These are phyloP conservation scores for Ephemerocybe angulata DNA, from an alignment of 768 basidiomycete genomes.

Conservation along the genomic window DNA sequence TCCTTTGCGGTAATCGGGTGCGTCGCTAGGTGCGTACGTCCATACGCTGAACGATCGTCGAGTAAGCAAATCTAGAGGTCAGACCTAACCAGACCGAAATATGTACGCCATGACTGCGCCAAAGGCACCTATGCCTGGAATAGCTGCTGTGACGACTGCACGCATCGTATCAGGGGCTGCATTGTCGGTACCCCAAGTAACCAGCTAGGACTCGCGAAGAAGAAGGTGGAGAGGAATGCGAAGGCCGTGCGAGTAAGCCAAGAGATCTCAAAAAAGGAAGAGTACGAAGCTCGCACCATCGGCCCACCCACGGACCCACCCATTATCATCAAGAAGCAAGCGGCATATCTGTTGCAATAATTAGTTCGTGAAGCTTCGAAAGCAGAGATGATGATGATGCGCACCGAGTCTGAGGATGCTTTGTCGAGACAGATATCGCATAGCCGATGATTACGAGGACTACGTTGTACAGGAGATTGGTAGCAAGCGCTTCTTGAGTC, in stretches of 20 bases:
- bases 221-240: neutral
- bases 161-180: constrained; percentile 45
- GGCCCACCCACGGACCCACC: constrained; percentile 39
- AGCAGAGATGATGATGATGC: neutral
- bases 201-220: too few species aligned
- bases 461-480: constrained; percentile 33
- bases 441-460: constrained; percentile 41
- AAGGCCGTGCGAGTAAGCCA: neutral
- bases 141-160: constrained; percentile 41
- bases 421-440: constrained; percentile 39
- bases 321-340: constrained; percentile 42
- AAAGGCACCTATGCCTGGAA: constrained; percentile 43
- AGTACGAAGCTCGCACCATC: constrained; percentile 20
- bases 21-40: constrained; percentile 43
- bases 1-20: constrained; percentile 43
- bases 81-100: too few species aligned
- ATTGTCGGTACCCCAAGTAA: constrained; percentile 46
- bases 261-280: neutral
- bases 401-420: constrained; percentile 32
- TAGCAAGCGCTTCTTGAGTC: constrained; percentile 31
- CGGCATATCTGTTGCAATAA: constrained; percentile 33
- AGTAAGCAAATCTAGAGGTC: too few species aligned
- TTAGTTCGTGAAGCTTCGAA: neutral
- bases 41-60: too few species aligned
- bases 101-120: constrained; percentile 44